These are phyloP conservation scores for Annulohypoxylon bovei DNA, from an alignment of 495 filamentous ascomycete species.

Conservation along the genomic window DNA sequence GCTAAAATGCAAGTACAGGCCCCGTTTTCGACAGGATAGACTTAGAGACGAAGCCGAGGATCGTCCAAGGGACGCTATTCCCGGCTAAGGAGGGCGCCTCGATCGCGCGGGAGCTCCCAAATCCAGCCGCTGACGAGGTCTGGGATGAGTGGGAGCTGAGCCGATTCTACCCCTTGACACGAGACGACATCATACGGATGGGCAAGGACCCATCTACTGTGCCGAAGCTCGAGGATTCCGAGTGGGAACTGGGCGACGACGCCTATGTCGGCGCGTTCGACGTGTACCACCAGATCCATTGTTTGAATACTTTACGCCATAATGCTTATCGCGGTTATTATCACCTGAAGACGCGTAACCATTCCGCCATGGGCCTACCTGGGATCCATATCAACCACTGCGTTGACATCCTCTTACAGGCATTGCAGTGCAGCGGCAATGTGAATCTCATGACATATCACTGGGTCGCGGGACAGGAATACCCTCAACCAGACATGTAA, in stretches of 20 bases:
- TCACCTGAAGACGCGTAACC: constrained; percentile 29
- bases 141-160: constrained; percentile 49
- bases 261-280: constrained; percentile 51
- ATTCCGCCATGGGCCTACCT: constrained; percentile 20
- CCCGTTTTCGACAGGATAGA: constrained; percentile 37
- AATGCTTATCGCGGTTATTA: constrained; percentile 49
- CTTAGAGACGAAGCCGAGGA: constrained; percentile 29
- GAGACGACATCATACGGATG: constrained; percentile 44
- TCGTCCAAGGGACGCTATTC: constrained; percentile 37
- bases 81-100: constrained; percentile 33
- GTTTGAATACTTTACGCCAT: constrained; percentile 48
- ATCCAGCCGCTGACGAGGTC: constrained; percentile 42
- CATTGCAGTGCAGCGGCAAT: constrained; percentile 48
- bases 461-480: constrained; percentile 49
- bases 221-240: constrained; percentile 44
- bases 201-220: constrained; percentile 52
- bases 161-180: constrained; percentile 42
- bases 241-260: constrained; percentile 50
- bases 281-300: constrained; percentile 52
- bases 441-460: constrained; percentile 48
- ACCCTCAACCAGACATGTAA: constrained; percentile 54
- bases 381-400: constrained; percentile 50
- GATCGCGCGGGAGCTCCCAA: constrained; percentile 46
- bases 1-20: constrained; percentile 17
- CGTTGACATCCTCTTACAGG: constrained; percentile 49